These are phyloP conservation scores for Linum trigynum DNA, from an alignment of 345 rosid species.

Conservation along the genomic window DNA sequence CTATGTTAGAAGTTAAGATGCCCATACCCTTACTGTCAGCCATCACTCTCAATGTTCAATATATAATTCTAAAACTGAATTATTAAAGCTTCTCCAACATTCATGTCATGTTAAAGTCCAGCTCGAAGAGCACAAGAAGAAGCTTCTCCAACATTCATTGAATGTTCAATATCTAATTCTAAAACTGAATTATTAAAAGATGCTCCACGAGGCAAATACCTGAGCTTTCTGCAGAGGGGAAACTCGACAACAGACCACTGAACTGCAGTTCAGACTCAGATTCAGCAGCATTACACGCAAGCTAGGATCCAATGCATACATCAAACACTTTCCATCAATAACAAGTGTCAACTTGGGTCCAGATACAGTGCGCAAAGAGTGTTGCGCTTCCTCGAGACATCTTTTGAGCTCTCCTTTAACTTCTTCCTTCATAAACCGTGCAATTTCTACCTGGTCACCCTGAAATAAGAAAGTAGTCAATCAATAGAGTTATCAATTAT, in stretches of 20 bases:
- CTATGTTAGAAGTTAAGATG: no score
- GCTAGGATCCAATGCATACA: conserved; percentile 88
- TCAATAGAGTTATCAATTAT: neutral
- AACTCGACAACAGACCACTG: conserved; percentile 98
- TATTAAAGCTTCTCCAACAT: no score
- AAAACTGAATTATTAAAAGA: conserved; percentile 4
- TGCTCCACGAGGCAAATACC: conserved; percentile 34
- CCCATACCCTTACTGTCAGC: no score
- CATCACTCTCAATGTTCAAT: no score
- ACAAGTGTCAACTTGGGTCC: conserved; percentile 82
- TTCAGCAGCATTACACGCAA: conserved; percentile 75
- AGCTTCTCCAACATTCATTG: neutral
- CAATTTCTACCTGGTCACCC: conserved; percentile 97
- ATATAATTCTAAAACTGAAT: no score
- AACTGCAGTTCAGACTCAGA: conserved; percentile 86
- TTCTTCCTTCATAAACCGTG: conserved; percentile 76
- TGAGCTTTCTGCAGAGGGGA: conserved; percentile 99
- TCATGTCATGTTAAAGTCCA: no score
- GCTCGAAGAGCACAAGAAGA: neutral
- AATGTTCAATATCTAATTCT: no score
- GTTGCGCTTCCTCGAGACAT: conserved; percentile 82
- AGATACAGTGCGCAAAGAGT: conserved; percentile 36
- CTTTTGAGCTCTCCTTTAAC: conserved; percentile 63
- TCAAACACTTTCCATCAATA: conserved; percentile 96
- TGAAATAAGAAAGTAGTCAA: conserved; percentile 18